A percentile compares a stretch with the other conserved stretches of the same genome.
These are phyloP conservation scores for Glycine soja DNA, from an alignment of 306 rosid genomes.

Conservation along the genomic window DNA sequence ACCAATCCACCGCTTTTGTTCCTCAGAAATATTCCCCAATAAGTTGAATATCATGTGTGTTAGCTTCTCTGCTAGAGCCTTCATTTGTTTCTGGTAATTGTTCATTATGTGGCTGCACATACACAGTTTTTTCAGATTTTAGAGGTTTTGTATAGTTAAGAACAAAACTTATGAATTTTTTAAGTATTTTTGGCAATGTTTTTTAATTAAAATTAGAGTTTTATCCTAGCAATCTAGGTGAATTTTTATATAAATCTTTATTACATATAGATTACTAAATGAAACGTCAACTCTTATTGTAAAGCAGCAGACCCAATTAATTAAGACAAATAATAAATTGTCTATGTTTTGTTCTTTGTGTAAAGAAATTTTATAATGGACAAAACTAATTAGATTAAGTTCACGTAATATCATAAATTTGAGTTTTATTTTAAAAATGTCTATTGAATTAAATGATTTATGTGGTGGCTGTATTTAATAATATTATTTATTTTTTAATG, in stretches of 20 bases:
- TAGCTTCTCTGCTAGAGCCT: constrained; percentile 59
- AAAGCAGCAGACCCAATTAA: no score
- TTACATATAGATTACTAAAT: no score
- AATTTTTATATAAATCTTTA: no score
- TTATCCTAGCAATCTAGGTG: no score
- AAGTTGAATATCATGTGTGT: constrained; percentile 45
- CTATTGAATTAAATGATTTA: no score
- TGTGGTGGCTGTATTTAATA: no score
- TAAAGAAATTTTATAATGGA: not conserved
- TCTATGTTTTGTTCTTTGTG: not conserved
- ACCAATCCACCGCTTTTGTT: constrained; percentile 54
- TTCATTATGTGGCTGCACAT: constrained; percentile 61
- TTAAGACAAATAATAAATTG: not conserved
- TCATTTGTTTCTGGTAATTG: constrained; percentile 64
- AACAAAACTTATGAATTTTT: not conserved
- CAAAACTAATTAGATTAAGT: not conserved
- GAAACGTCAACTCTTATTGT: not conserved
- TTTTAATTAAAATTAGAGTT: no score
- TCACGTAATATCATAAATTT: not conserved
- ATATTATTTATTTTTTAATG: not conserved
- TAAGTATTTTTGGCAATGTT: not conserved
- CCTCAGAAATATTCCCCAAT: constrained; percentile 42
- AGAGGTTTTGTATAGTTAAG: not conserved
- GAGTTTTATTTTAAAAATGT: no score
- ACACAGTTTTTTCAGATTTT: not conserved